These are phyloP conservation scores for Ophiosphaerella narmari DNA, from an alignment of 2,329 filamentous ascomycete genomes.

Conservation along the genomic window DNA sequence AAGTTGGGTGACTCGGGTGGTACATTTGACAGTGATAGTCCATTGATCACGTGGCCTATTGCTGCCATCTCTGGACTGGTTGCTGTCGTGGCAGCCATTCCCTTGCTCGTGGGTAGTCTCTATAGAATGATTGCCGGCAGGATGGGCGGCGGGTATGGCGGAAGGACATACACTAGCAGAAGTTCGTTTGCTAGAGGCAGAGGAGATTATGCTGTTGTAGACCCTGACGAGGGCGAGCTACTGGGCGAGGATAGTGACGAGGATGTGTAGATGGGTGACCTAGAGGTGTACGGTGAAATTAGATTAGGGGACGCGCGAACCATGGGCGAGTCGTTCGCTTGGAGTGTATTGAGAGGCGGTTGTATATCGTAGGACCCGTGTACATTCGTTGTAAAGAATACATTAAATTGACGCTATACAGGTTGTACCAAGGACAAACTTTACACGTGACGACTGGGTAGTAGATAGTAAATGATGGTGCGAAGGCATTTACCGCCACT, in stretches of 20 bases:
- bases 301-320: not conserved
- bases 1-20: conserved; percentile 71
- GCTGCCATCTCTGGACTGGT: conserved; percentile 59
- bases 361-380: conserved; percentile 1
- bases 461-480: no score
- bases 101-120: conserved; percentile 72
- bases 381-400: conserved; percentile 18
- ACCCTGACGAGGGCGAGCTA: conserved; percentile 92
- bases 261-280: conserved; percentile 59
- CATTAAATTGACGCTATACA: conserved; percentile 1
- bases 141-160: conserved; percentile 59
- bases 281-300: conserved; percentile 3
- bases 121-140: conserved; percentile 66
- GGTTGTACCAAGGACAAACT: not conserved
- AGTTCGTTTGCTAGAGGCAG: conserved; percentile 86
- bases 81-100: conserved; percentile 58
- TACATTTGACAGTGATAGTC: conserved; percentile 66
- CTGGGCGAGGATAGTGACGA: conserved; percentile 93
- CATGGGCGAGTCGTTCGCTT: not conserved
- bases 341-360: not conserved
- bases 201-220: conserved; percentile 85
- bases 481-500: no score
- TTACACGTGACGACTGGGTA: no score
- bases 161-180: conserved; percentile 80
- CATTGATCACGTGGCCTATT: conserved; percentile 78